Conservation (phyloP, 257 asterid species). For the Nicotiana otophora region DNA sequence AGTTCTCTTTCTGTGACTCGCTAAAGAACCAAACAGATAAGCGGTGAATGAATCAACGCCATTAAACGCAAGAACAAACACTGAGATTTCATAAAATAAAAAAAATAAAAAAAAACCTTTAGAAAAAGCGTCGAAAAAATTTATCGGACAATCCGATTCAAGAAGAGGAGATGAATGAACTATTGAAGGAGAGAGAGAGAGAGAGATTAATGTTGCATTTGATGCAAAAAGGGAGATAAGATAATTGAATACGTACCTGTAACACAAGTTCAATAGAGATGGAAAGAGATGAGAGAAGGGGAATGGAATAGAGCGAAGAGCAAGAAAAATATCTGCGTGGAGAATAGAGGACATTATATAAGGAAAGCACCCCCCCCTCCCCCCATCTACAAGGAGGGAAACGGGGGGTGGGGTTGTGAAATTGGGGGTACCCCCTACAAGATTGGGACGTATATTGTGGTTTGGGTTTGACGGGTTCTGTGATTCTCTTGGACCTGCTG, state of each 20-base stretch:
- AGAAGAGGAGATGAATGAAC: background rate
- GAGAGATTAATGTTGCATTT: background rate
- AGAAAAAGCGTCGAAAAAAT: background rate
- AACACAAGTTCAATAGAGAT: background rate
- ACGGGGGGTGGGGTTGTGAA: background rate
- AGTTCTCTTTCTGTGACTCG: too few species aligned
- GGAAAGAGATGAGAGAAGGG: background rate
- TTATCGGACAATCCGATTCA: background rate
- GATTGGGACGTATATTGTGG: background rate
- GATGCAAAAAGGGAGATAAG: background rate
- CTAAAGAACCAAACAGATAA: background rate
- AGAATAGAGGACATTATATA: background rate
- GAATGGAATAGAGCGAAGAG: background rate
- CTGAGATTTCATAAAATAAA: background rate
- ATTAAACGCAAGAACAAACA: background rate
- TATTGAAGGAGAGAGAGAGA: background rate
- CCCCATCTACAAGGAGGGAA: too few species aligned
- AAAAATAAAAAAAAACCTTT: background rate
- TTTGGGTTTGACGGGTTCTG: background rate
- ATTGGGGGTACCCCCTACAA: background rate
- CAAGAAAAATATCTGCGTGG: background rate
- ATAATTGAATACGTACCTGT: background rate
- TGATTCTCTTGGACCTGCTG: constrained; percentile 5
- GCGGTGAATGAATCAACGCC: background rate
- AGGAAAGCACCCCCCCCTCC: too few species aligned